These are phyloP conservation scores for Pilatotrama ljubarskyi DNA, from an alignment of 768 basidiomycete species.

Conservation along the genomic window DNA sequence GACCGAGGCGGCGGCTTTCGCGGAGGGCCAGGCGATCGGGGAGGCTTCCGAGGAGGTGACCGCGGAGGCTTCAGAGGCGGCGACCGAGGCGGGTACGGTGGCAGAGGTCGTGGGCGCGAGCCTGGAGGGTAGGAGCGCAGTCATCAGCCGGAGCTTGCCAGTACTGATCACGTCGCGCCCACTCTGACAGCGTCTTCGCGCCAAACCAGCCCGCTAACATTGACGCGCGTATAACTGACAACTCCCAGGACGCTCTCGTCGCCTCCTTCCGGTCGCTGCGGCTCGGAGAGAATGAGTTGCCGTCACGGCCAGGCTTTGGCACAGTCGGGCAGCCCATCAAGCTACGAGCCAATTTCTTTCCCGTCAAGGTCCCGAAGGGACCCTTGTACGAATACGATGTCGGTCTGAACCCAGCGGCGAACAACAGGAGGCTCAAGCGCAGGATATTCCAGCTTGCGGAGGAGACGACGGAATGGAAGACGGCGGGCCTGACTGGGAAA, in stretches of 20 bases:
- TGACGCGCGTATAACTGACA: slow-evolving; percentile 49
- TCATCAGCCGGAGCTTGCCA: neutral
- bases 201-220: slow-evolving; percentile 45
- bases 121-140: slow-evolving; percentile 39
- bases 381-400: slow-evolving; percentile 52
- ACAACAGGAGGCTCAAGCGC: slow-evolving; percentile 41
- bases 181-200: slow-evolving; percentile 41
- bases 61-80: slow-evolving; percentile 32
- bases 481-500: slow-evolving; percentile 39
- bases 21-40: slow-evolving; percentile 23
- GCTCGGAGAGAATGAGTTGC: slow-evolving; percentile 37
- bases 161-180: neutral
- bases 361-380: slow-evolving; percentile 46
- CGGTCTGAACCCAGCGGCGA: slow-evolving; percentile 39
- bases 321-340: slow-evolving; percentile 43
- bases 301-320: slow-evolving; percentile 51
- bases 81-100: slow-evolving; percentile 25
- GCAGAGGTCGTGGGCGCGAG: slow-evolving; percentile 35
- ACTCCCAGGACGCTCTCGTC: slow-evolving; percentile 47
- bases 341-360: slow-evolving; percentile 55
- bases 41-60: slow-evolving; percentile 27
- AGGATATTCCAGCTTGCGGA: slow-evolving; percentile 54
- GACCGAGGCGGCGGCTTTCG: slow-evolving; percentile 16
- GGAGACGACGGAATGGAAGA: slow-evolving; percentile 39
- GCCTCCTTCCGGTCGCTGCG: slow-evolving; percentile 33